These are phyloP conservation scores for Actinomucor elegans DNA, from an alignment of 371 early-diverging fungal species.

Conservation along the genomic window DNA sequence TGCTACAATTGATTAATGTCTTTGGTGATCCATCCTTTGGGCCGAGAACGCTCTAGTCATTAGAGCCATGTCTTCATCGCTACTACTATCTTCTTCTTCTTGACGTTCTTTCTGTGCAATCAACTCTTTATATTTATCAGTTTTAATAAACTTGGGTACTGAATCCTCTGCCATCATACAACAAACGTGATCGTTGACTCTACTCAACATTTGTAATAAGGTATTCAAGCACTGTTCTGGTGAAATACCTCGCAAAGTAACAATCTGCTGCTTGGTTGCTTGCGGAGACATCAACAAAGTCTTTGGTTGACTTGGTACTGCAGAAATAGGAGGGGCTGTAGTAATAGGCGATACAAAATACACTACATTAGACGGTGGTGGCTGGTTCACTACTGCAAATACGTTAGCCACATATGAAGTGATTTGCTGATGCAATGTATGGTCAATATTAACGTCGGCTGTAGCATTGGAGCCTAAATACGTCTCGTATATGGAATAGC, in stretches of 20 bases:
- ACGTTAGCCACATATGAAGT: conserved; percentile 26
- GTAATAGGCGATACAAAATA: not conserved
- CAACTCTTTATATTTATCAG: conserved; percentile 54
- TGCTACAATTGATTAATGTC: not conserved
- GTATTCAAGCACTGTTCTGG: conserved; percentile 19
- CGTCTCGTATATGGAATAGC: conserved; percentile 55
- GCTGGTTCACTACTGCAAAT: not conserved
- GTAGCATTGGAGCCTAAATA: conserved; percentile 50
- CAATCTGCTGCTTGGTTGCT: conserved; percentile 1
- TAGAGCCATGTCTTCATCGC: not conserved
- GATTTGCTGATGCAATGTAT: conserved; percentile 42
- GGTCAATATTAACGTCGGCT: conserved; percentile 60
- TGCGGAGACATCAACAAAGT: conserved; percentile 17
- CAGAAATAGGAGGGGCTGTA: too few species aligned
- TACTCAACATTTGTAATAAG: conserved; percentile 52
- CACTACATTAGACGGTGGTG: not conserved
- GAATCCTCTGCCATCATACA: conserved; percentile 77
- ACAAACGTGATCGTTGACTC: conserved; percentile 71
- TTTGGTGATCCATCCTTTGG: conserved; percentile 9
- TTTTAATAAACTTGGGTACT: conserved; percentile 73
- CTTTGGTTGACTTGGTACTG: too few species aligned
- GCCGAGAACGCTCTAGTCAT: conserved; percentile 6
- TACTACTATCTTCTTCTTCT: not conserved
- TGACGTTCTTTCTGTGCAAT: conserved; percentile 7
- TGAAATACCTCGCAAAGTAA: conserved; percentile 3